Evolutionary conservation across 805 yeast genomes (phyloP).

Genomic region (Martiniozyma abietophila): DNA sequence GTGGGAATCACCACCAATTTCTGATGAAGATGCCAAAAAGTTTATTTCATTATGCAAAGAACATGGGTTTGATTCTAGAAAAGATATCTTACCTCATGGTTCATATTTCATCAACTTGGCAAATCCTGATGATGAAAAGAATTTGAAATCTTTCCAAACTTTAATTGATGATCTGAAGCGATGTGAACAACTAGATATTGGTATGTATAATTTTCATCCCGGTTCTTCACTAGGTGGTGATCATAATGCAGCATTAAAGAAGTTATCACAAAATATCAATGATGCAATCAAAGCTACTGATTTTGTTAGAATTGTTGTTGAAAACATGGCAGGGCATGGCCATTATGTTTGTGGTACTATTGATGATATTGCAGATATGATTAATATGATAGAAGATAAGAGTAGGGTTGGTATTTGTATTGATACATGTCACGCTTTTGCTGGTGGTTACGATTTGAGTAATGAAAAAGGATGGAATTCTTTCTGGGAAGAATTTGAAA

Average conservation of each 20-base stretch:
- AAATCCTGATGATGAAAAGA: conserved; percentile 78
- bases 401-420: conserved; percentile 88
- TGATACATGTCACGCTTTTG: conserved; percentile 94
- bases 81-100: conserved; percentile 88
- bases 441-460: conserved; percentile 90
- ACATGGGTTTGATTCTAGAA: conserved; percentile 59
- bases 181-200: conserved; percentile 79
- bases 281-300: conserved; percentile 63
- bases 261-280: conserved; percentile 74
- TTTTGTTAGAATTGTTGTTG: conserved; percentile 81
- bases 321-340: conserved; percentile 98
- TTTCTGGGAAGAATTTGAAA: conserved; percentile 75
- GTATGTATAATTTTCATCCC: conserved; percentile 86
- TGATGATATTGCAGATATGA: conserved; percentile 67
- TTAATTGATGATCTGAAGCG: conserved; percentile 80
- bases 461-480: conserved; percentile 43
- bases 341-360: conserved; percentile 76
- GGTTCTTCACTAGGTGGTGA: conserved; percentile 76
- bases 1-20: conserved; percentile 80
- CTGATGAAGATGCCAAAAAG: conserved; percentile 53
- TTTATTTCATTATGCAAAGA: conserved; percentile 57
- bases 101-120: conserved; percentile 90
- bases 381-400: conserved; percentile 71
- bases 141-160: conserved; percentile 62
- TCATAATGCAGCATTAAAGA: conserved; percentile 51